Evolutionary conservation across 2,329 filamentous ascomycete species (phyloP).

Genomic region (Claviceps sp.): DNA sequence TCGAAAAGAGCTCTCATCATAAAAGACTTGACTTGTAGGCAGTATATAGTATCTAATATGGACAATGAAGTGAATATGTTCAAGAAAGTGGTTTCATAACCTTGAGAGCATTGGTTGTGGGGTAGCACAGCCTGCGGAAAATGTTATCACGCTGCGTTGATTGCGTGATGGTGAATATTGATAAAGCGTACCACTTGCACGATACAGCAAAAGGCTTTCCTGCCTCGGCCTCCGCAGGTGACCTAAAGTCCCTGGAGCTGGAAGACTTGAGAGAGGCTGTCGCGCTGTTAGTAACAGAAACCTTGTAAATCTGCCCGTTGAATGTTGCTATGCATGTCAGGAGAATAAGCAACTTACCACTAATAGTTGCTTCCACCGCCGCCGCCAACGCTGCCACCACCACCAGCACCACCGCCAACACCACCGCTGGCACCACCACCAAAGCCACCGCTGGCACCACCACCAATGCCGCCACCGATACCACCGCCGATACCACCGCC

Average conservation of each 20-base stretch:
- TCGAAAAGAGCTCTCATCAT: neutral
- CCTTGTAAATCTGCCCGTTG: constrained; percentile 2
- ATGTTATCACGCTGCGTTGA: neutral
- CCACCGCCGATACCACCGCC: neutral
- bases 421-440: neutral
- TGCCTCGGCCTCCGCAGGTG: constrained; percentile 1
- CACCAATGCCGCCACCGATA: neutral
- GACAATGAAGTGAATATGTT: constrained; percentile 2
- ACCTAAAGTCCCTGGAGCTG: constrained; percentile 1
- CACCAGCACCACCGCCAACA: neutral
- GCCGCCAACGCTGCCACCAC: neutral
- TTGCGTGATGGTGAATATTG: neutral
- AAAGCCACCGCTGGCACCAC: neutral
- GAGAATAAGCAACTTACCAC: neutral
- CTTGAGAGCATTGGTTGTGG: neutral
- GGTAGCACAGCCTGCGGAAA: neutral
- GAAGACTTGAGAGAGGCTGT: constrained; percentile 1
- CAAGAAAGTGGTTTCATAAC: neutral
- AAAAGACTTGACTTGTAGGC: neutral
- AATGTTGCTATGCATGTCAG: constrained; percentile 5
- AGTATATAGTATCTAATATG: neutral
- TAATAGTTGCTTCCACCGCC: neutral
- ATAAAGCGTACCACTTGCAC: constrained; percentile 4
- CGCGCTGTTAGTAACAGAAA: neutral
- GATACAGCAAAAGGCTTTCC: constrained; percentile 7